phyloP scores from a whole-genome alignment of 225 moss, liverwort and hornwort genomes.

The Marchantia paleacea region DNA sequence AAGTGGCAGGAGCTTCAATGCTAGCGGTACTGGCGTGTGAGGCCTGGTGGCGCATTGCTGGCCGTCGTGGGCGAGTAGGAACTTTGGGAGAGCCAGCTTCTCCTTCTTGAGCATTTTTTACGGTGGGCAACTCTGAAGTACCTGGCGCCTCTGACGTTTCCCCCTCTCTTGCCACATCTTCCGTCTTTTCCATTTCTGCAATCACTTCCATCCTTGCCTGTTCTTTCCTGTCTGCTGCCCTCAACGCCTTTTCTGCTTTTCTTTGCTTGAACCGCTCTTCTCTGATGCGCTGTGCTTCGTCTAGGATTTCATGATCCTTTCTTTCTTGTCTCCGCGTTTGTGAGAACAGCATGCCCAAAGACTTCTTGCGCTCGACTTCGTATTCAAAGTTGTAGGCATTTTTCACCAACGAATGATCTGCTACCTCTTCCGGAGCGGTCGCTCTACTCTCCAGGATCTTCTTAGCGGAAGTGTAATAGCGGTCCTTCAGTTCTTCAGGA shows the following conservation, averaged over 20 bases:
- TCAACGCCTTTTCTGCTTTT: not conserved
- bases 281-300: constrained; percentile 77
- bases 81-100: constrained; percentile 43
- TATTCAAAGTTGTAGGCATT: constrained; percentile 70
- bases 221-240: not conserved
- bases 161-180: not conserved
- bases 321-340: constrained; percentile 80
- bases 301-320: constrained; percentile 83
- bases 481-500: constrained; percentile 68
- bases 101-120: not conserved
- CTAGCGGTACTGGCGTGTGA: constrained; percentile 4
- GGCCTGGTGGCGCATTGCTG: constrained; percentile 12
- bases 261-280: constrained; percentile 74
- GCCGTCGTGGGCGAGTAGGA: constrained; percentile 38
- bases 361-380: constrained; percentile 81
- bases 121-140: not conserved
- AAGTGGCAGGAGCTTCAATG: constrained; percentile 25
- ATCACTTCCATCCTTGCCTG: not conserved
- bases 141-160: not conserved
- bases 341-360: constrained; percentile 69
- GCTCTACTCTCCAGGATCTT: constrained; percentile 63
- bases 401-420: constrained; percentile 79
- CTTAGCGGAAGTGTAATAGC: constrained; percentile 75
- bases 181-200: not conserved
- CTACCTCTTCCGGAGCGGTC: constrained; percentile 53